Evolutionary conservation across 306 rosid species (phyloP), one percentile per base, ranked within the genome.

Genomic region (Quercus dentata): DNA sequence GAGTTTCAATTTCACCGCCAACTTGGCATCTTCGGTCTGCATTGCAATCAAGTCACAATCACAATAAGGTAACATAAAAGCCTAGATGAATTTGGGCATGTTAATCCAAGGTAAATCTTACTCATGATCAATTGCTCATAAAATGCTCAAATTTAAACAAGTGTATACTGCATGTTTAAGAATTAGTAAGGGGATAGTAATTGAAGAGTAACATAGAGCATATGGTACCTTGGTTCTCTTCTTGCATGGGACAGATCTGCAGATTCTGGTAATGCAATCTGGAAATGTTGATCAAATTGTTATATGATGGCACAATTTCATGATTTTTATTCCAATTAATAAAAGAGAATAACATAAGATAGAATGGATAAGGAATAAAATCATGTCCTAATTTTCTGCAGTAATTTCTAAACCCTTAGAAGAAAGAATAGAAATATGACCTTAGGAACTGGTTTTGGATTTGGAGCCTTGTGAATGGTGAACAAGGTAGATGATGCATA

Each of bases 191-290:
- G 73, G 28, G n/a, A 17, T 57, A 14, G 19, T 17, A 10, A 8
- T 10, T 18, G 28, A 33, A 1, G 5, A 41, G 35, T 1, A 71
- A 59, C 15, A 4, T 23, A 20, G 25, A 21, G 54, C 17, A 35
- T 5, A 27, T 21, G 44, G 15, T 65, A 80, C 84, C 87, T 80
- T 63, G 70, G 74, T 83, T 79, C 81, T 74, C 59, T 76, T 79
- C 38, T 54, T 21, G 73, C 33, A 71, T 17, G 41, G 18, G 27
- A 69, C 23, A 73, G 51, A 61, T 62, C 68, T 31, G 57, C 35
- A 33, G 72, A 54, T 2, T 13, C 15, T 5, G 65, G 30, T 70
- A 6, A 27, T 56, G 59, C 15, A 33, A 25, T 44, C 81, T 79
- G 81, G n/a, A 71, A 83, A 49, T 28, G 19, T 58, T 27, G 28